Conservation (phyloP, 1,284 basidiomycete species). For the Ustilago lituana region DNA sequence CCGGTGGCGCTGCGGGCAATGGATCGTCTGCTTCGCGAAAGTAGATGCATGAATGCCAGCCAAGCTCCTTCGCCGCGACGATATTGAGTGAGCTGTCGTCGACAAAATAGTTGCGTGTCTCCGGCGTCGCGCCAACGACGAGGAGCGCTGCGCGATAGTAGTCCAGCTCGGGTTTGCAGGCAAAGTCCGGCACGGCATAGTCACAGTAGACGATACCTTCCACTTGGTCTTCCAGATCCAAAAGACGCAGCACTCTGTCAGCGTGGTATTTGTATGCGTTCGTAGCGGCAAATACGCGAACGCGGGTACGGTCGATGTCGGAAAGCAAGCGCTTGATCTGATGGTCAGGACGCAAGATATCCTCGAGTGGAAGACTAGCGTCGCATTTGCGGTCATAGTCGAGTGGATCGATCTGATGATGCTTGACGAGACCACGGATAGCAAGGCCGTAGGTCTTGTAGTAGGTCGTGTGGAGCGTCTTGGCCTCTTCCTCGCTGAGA, state of each 20-base stretch:
- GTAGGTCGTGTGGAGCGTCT: constrained; percentile 78
- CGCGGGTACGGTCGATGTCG: constrained; percentile 81
- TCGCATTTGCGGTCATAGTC: constrained; percentile 88
- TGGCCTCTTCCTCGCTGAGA: constrained; percentile 76
- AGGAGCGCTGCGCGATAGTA: constrained; percentile 58
- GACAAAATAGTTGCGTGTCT: constrained; percentile 58
- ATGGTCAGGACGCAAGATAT: constrained; percentile 78
- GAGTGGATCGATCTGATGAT: constrained; percentile 83
- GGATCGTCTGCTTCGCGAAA: constrained; percentile 53
- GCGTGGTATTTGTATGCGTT: constrained; percentile 76
- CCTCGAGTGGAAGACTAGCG: constrained; percentile 81
- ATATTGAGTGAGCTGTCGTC: constrained; percentile 65
- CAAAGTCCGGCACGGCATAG: constrained; percentile 76
- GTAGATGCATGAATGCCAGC: constrained; percentile 61
- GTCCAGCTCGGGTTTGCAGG: constrained; percentile 79
- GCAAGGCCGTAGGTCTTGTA: constrained; percentile 82
- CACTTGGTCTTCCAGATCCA: constrained; percentile 78
- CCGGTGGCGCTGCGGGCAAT: constrained; percentile 4
- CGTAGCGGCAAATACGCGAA: constrained; percentile 70
- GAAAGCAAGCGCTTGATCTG: constrained; percentile 75
- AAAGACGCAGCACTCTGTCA: constrained; percentile 78
- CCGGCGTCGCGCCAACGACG: constrained; percentile 32
- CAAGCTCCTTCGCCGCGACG: constrained; percentile 55
- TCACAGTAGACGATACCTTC: constrained; percentile 85
- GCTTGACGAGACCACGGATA: constrained; percentile 80